Conservation (phyloP, 768 basidiomycete species). For the Kwoniella bestiolae region DNA sequence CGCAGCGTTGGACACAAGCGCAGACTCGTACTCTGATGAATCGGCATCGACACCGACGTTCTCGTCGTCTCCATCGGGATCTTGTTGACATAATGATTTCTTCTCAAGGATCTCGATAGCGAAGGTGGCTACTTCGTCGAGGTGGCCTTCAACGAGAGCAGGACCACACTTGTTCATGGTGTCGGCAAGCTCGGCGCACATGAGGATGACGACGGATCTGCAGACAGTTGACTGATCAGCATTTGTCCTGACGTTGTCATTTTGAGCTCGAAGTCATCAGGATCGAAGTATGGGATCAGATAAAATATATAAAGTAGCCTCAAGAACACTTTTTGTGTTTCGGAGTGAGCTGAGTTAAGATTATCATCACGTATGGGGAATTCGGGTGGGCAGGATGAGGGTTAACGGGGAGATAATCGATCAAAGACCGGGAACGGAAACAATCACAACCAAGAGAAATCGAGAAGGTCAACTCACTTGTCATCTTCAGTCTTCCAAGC, state of each 20-base stretch:
- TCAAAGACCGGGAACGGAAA: constrained; percentile 1
- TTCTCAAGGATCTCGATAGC: constrained; percentile 85
- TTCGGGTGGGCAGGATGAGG: constrained; percentile 12
- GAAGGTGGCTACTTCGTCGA: constrained; percentile 77
- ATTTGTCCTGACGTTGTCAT: neutral
- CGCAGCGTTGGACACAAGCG: constrained; percentile 88
- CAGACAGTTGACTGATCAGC: constrained; percentile 22
- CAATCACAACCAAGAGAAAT: constrained; percentile 18
- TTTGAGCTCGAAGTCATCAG: constrained; percentile 17
- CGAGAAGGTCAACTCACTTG: constrained; percentile 69
- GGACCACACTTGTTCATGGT: constrained; percentile 91
- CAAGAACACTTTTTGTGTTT: constrained; percentile 62
- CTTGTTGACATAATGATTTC: constrained; percentile 94
- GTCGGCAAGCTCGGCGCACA: constrained; percentile 88
- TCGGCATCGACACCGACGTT: constrained; percentile 67
- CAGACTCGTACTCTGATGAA: constrained; percentile 93
- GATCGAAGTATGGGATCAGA: constrained; percentile 56
- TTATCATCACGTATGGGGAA: constrained; percentile 61
- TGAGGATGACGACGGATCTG: constrained; percentile 71
- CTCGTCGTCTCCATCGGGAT: constrained; percentile 87
- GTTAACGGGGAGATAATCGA: no score
- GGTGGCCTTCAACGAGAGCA: constrained; percentile 73
- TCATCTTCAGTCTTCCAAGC: constrained; percentile 95
- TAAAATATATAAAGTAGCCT: constrained; percentile 61
- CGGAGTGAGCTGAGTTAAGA: constrained; percentile 78